Conservation (phyloP, 2,329 filamentous ascomycete species). For the Coleophoma cylindrospora region DNA sequence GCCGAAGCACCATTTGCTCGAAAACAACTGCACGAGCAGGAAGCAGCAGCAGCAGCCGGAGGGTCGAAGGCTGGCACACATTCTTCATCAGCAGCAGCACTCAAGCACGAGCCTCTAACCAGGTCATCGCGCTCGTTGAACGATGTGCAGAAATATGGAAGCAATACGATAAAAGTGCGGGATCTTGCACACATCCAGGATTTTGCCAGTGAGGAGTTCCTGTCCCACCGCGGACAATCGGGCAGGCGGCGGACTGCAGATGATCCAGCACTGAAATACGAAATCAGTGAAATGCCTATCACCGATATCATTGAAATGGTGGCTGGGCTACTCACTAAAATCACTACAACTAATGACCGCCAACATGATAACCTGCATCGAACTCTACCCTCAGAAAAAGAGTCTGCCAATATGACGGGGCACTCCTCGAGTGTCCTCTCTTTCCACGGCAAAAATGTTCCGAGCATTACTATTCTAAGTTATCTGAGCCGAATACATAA, state of each 20-base stretch:
- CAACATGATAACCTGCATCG: conserved; percentile 90
- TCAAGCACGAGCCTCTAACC: conserved; percentile 8
- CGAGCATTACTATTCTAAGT: conserved; percentile 93
- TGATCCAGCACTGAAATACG: conserved; percentile 60
- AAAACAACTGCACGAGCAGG: conserved; percentile 6
- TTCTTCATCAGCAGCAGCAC: conserved; percentile 7
- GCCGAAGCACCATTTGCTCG: conserved; percentile 9
- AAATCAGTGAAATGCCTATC: conserved; percentile 97
- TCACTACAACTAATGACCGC: conserved; percentile 91
- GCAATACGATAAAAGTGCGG: conserved; percentile 66
- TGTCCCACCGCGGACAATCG: conserved; percentile 47
- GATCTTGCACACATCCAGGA: conserved; percentile 89
- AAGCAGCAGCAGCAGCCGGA: conserved; percentile 2
- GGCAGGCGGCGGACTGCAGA: conserved; percentile 45
- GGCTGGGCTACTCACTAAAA: conserved; percentile 90
- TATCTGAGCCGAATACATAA: conserved; percentile 96
- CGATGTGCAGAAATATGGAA: conserved; percentile 30
- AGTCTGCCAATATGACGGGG: conserved; percentile 51
- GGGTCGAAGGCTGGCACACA: conserved; percentile 1
- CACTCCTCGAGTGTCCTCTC: conserved; percentile 76
- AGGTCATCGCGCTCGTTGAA: conserved; percentile 26
- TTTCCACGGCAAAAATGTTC: conserved; percentile 97
- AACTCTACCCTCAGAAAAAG: conserved; percentile 53
- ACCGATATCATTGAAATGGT: conserved; percentile 99
- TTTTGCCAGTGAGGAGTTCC: conserved; percentile 74